Evolutionary conservation across 2,329 filamentous ascomycete genomes (phyloP).

Genomic region (Furcasterigmium furcatum): DNA sequence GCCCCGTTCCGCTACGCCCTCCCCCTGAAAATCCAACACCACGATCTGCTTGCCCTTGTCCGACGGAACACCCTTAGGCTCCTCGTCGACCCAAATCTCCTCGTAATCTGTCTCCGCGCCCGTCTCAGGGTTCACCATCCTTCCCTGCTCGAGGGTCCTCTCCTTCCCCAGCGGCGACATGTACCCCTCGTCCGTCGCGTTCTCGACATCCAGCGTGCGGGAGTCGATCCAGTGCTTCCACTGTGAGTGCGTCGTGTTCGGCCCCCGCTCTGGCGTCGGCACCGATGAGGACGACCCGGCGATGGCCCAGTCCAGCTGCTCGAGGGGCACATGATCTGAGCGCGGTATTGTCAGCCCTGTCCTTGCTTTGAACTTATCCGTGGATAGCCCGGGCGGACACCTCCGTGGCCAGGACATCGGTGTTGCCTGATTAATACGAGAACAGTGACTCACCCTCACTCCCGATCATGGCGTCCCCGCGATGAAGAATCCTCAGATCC

Average conservation of each 20-base stretch:
- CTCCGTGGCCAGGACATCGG: no score
- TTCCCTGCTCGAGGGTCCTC: slow-evolving; percentile 52
- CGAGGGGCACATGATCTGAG: slow-evolving; percentile 5
- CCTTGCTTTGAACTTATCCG: no score
- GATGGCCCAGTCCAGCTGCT: slow-evolving; percentile 62
- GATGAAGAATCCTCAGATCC: slow-evolving; percentile 53
- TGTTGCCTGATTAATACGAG: no score
- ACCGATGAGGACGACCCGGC: slow-evolving; percentile 48
- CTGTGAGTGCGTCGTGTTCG: slow-evolving; percentile 26
- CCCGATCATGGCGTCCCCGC: slow-evolving; percentile 15
- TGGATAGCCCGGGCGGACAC: no score
- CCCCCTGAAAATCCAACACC: slow-evolving; percentile 37
- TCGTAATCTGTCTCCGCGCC: slow-evolving; percentile 55
- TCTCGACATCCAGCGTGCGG: slow-evolving; percentile 33
- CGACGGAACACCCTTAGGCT: slow-evolving; percentile 16
- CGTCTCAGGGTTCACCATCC: slow-evolving; percentile 56
- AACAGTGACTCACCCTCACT: background rate
- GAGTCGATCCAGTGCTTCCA: slow-evolving; percentile 63
- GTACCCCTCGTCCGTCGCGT: slow-evolving; percentile 50
- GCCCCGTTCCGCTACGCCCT: slow-evolving; percentile 33
- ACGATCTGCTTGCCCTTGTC: slow-evolving; percentile 13
- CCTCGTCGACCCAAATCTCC: slow-evolving; percentile 59
- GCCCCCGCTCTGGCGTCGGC: background rate
- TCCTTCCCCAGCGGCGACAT: slow-evolving; percentile 43
- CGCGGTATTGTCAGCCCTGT: background rate